Percentiles rank a stretch among this genome's conserved stretches.
phyloP scores from a whole-genome alignment of 352 stramenopile species.

The Globisporangium echinulatum region DNA sequence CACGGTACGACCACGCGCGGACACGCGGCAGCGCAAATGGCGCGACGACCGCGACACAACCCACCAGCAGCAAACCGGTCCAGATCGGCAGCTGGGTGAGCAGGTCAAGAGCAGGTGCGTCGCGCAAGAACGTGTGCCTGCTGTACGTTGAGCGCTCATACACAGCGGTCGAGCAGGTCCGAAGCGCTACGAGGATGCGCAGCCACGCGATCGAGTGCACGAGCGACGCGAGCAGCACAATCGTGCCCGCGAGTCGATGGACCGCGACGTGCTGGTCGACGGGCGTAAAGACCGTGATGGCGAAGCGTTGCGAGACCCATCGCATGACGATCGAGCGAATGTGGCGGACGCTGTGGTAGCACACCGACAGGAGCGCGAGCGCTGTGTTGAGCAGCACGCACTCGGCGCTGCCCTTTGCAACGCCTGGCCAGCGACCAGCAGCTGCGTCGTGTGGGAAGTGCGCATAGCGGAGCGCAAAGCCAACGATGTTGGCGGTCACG shows the following conservation, averaged over 20 bases:
- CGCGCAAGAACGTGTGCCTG: constrained; percentile 13
- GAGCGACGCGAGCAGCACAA: constrained; percentile 20
- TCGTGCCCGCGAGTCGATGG: constrained; percentile 26
- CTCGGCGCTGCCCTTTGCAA: constrained; percentile 42
- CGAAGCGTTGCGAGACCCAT: neutral
- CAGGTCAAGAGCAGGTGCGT: constrained; percentile 8
- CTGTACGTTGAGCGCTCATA: constrained; percentile 21
- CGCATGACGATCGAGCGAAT: constrained; percentile 8
- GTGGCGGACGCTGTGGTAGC: constrained; percentile 19
- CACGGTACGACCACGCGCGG: constrained; percentile 17
- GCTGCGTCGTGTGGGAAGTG: constrained; percentile 22
- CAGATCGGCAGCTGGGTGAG: constrained; percentile 26
- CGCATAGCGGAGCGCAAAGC: constrained; percentile 19
- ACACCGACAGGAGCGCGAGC: constrained; percentile 27
- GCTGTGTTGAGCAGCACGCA: constrained; percentile 29
- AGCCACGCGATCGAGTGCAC: constrained; percentile 33
- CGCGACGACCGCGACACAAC: constrained; percentile 18
- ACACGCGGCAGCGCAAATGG: constrained; percentile 20
- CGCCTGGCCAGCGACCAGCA: constrained; percentile 14
- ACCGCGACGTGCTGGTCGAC: constrained; percentile 31
- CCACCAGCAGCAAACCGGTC: constrained; percentile 31
- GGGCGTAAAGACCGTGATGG: constrained; percentile 3
- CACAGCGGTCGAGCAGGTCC: constrained; percentile 7
- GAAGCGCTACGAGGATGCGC: constrained; percentile 20
- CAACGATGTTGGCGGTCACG: constrained; percentile 14